A percentile compares a stretch with the other conserved stretches of the same genome.
Conservation (phyloP, 176 grass and related monocot species). For the Oryza australiensis region DNA sequence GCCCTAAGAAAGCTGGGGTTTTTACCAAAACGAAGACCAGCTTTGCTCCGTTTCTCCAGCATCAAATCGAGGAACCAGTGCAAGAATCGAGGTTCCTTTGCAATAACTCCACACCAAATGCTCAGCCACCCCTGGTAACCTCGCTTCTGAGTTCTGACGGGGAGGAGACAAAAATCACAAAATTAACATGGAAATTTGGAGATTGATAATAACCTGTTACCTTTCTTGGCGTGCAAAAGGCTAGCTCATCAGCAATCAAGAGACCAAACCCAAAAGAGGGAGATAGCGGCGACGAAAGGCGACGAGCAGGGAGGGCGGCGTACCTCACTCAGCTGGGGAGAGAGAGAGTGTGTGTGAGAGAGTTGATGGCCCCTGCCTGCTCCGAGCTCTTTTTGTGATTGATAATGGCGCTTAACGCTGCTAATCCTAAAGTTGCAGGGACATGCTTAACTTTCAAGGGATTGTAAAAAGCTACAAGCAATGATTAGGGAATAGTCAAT, state of each 20-base stretch:
- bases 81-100: background rate
- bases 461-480: slow-evolving; percentile 27
- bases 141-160: background rate
- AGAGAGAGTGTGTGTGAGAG: background rate
- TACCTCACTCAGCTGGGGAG: background rate
- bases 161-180: background rate
- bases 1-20: background rate
- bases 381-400: slow-evolving; percentile 19
- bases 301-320: slow-evolving; percentile 1
- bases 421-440: background rate
- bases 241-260: slow-evolving; percentile 13
- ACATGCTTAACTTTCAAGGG: slow-evolving; percentile 32
- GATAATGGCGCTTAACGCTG: slow-evolving; percentile 19
- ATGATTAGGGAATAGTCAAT: too few relatives aligned
- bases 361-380: slow-evolving; percentile 1
- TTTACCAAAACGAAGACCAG: background rate
- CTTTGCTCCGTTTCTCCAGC: background rate
- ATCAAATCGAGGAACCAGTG: background rate
- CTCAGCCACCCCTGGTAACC: background rate
- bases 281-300: slow-evolving; percentile 47
- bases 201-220: slow-evolving; percentile 10
- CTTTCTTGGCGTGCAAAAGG: slow-evolving; percentile 43
- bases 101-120: slow-evolving; percentile 25
- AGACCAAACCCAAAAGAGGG: slow-evolving; percentile 13
- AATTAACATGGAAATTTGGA: background rate